Base-by-base conservation (phyloP, 768 basidiomycete species). In the Dioszegia crocea region DNA sequence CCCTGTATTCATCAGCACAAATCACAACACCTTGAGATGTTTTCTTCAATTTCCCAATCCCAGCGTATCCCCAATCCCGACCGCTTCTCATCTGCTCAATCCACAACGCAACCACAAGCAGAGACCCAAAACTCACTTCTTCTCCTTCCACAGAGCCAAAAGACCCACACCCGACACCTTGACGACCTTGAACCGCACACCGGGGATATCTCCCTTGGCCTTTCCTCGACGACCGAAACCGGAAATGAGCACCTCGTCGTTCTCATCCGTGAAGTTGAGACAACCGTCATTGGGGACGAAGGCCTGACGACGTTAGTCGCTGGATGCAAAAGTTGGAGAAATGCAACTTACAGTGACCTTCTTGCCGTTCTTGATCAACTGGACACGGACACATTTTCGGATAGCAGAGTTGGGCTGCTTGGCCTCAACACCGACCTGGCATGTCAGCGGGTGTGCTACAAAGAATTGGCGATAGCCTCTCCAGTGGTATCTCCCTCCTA, bases 391-490 rank as follows among this genome's bases (percentile, higher is more conserved):
- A 83, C 96, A 99, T 80, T 99, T 99, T 80, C 96, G 92, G 80
- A 99, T 98, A 79, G 96, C 96, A 78, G 96, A 99, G 85, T 99
- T 99, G 81, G 96, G 96, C 80, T 99, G 96, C 82, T 99, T 99
- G 78, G 96, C 94, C 83, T 99, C 96, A 65, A 99, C 94, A 78
- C 96, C 96, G 75, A 99, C 92, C 77, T 78, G 6, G n/a, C 8
- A 23, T 38, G 49, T 62, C 38, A 54, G 56, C 50, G 19, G 26
- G 44, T 19, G 44, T 16, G 8, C 45, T 23, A 12, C 27, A 5
- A n/a, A n/a, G 16, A 51, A 31, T 51, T 33, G 33, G 33, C 33
- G 33, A 33, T 33, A 14, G 14, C 8, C 14, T 33, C 6, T 33
- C 33, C 33, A 6, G 33, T 33, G 33, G 8, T 33, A 33, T 33